Evolutionary conservation across 139 green algal species (phyloP), one percentile per base, ranked within the genome.

Genomic region (Picochlorum sp.): DNA sequence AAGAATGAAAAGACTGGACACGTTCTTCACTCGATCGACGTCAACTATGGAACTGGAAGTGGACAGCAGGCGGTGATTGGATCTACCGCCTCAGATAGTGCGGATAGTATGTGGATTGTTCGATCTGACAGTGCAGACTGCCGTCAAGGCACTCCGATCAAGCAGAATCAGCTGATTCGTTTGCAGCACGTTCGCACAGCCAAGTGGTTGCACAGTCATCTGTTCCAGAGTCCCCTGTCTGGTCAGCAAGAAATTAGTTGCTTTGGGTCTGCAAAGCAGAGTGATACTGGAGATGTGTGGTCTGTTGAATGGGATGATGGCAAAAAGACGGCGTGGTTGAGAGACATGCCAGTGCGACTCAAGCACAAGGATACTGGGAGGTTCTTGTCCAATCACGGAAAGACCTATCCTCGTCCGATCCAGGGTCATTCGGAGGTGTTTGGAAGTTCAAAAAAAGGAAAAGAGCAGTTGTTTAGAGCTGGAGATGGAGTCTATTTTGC

Each of bases 201-300:
- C n/a, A 90, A 83, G 52, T 98, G 92, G 92, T 76, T 98, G 37
- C 92, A 98, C 73, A 88, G 74, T 62, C 92, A 98, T 70, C n/a
- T 74, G 6, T 91, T 90, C 67, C 34, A 77, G 13, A 95, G 86
- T 4, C 92, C 92, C 0, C 72, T 98, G 4, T 87, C 82, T 6
- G 68, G 74, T 60, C 90, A 94, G 45, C 86, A 92, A 38, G 91
- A 97, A 81, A 45, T 76, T n/a, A 68, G 55, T 45, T 65, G 52
- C 45, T 76, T 72, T 63, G 69, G 69, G 37, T 64, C 58, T 16
- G 63, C 71, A 37, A 11, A 44, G 21, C 45, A 66, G 14, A 62
- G 16, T 24, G 69, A 76, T 62, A 63, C 55, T 10, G 69, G 69
- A 4, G 69, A 76, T 20, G 13, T 65, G 13, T 76, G 69, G 69